Evolutionary conservation across 2,329 filamentous ascomycete species (phyloP), one percentile per base, ranked within the genome.

Genomic region (Metarhizium robertsii): DNA sequence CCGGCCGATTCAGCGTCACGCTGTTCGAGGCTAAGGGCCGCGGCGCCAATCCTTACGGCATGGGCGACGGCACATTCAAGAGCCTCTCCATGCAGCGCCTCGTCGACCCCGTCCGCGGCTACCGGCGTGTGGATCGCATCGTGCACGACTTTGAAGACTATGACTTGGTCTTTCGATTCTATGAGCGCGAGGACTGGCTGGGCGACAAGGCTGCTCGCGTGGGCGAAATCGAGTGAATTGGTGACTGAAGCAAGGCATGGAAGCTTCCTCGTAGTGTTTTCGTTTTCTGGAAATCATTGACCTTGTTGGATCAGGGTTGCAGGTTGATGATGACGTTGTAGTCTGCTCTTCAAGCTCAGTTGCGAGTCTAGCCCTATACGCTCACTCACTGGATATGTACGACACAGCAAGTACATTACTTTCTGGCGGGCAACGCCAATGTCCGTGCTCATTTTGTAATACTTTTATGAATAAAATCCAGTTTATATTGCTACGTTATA

Each of bases 121-220:
- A 99, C 70, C 83, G 87, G 58, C 84, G 94, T 20, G 82, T 96
- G 53, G 94, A 99, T 70, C 87, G 92, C 54, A 96, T 99, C 61
- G 90, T 99, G 52, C 94, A 99, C 71, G 92, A 97, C 66, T 86
- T 99, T 64, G 92, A 99, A 67, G 94, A 95, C 53, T 99, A 99
- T 67, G 92, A 97, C 70, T 79, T 99, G 42, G 87, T 99, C 49
- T 99, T 99, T 75, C 84, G 92, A 57, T 96, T 95, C 78, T 99
- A 95, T 68, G 92, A 97, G 76, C 84, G 90, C 57, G 84, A 95
- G 62, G 92, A 88, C 65, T 97, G 82, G 81, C 69, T 73, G 50
- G 79, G 79, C 11, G 73, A 75, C 11, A 78, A 77, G 59, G 70
- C 68, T 29, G 77, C 80, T 8, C 71, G 79, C 34, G 77, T 84